phyloP scores from a whole-genome alignment of 495 filamentous ascomycete genomes.

The Hamigera avellanea region DNA sequence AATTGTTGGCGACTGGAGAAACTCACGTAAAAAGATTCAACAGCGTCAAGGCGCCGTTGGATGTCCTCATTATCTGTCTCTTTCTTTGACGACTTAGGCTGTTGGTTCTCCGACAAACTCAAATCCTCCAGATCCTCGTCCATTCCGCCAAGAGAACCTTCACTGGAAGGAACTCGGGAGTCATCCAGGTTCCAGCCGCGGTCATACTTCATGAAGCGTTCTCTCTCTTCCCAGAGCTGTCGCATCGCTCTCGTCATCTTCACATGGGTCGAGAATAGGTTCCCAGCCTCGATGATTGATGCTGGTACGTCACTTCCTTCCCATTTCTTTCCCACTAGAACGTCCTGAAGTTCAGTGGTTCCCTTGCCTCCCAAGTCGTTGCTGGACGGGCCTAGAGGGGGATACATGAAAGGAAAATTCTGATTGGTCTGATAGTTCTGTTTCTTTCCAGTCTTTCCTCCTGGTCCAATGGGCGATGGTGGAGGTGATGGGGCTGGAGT shows the following conservation, averaged over 20 bases:
- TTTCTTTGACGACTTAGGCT: constrained; percentile 26
- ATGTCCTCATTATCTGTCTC: constrained; percentile 46
- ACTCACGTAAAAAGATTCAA: constrained; percentile 81
- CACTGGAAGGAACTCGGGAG: constrained; percentile 36
- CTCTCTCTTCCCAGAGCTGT: constrained; percentile 90
- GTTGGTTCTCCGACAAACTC: constrained; percentile 16
- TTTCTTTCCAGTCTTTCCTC: constrained; percentile 92
- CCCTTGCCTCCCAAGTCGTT: constrained; percentile 84
- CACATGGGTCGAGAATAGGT: constrained; percentile 78
- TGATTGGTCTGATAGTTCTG: constrained; percentile 99
- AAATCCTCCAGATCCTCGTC: constrained; percentile 16
- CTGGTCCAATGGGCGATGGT: constrained; percentile 74
- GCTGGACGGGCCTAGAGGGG: constrained; percentile 70
- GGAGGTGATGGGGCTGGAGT: constrained; percentile 96
- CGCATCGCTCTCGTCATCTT: constrained; percentile 81
- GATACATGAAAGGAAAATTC: constrained; percentile 96
- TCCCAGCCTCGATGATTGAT: constrained; percentile 91
- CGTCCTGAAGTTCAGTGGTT: constrained; percentile 59
- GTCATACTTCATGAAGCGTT: constrained; percentile 81
- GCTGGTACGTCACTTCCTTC: constrained; percentile 83
- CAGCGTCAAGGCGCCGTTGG: constrained; percentile 55
- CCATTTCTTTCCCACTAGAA: constrained; percentile 70
- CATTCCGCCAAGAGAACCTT: constrained; percentile 9
- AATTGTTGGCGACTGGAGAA: constrained; percentile 1
- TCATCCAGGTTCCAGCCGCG: constrained; percentile 68